Conservation (phyloP, 768 basidiomycete species). For the Auricularia sp. region DNA sequence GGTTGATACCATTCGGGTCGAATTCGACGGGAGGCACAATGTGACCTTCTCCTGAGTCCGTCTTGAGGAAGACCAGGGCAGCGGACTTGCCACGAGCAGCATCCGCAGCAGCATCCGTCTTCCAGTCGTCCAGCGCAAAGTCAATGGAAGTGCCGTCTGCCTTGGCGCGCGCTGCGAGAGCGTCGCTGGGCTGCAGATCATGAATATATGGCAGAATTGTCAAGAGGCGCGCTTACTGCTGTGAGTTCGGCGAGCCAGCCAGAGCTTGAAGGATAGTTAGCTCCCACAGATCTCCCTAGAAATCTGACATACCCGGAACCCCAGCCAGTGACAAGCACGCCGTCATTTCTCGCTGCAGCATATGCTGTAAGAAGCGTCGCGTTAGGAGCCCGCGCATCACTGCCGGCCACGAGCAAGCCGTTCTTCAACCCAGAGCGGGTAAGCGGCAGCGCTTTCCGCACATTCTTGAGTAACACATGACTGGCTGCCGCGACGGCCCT, state of each 20-base stretch:
- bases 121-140: constrained; percentile 62
- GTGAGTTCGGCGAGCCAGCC: background rate
- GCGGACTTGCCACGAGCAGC: constrained; percentile 34
- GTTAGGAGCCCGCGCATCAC: constrained; percentile 10
- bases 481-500: constrained; percentile 41
- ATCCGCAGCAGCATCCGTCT: constrained; percentile 39
- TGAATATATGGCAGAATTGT: constrained; percentile 7
- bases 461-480: constrained; percentile 47
- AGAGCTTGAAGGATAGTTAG: background rate
- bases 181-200: constrained; percentile 54
- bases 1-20: constrained; percentile 11
- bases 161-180: constrained; percentile 62
- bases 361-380: background rate
- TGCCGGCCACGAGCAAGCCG: constrained; percentile 15
- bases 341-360: background rate
- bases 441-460: constrained; percentile 21
- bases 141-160: constrained; percentile 54
- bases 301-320: background rate
- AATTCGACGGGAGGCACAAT: constrained; percentile 19
- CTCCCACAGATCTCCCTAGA: no score
- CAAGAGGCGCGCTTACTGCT: constrained; percentile 6
- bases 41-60: constrained; percentile 15
- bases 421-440: background rate
- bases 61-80: constrained; percentile 19
- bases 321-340: constrained; percentile 5